A percentile compares a stretch with the other conserved stretches of the same genome.
Evolutionary conservation across 148 eudicot species (phyloP).

Genomic region (Salicornia ramosissima): DNA sequence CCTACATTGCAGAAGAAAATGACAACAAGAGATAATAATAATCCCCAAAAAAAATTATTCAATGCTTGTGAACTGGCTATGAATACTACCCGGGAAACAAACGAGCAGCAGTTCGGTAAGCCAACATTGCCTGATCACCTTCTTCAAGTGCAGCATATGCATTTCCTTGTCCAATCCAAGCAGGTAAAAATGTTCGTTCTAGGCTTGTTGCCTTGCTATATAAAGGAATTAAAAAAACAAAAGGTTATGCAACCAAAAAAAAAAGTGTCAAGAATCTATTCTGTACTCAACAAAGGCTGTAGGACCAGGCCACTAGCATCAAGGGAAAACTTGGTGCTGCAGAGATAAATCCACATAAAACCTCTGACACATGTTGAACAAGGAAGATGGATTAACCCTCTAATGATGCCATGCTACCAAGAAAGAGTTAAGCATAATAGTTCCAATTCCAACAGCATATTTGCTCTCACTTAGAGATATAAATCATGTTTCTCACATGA

Average conservation of each 20-base stretch:
- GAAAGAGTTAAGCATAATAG: background rate
- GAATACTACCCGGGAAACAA: constrained; percentile 85
- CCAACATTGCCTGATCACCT: constrained; percentile 98
- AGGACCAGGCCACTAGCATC: no score
- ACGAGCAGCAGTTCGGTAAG: constrained; percentile 97
- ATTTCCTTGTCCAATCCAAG: constrained; percentile 96
- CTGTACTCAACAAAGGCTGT: no score
- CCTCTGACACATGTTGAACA: background rate
- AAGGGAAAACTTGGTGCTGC: no score
- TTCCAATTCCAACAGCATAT: background rate
- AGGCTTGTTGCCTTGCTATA: constrained; percentile 88
- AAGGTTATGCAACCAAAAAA: no score
- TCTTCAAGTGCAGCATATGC: constrained; percentile 96
- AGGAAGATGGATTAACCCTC: background rate
- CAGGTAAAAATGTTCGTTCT: constrained; percentile 87
- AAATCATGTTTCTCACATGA: background rate
- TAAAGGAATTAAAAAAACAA: constrained; percentile 14
- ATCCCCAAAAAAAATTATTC: background rate
- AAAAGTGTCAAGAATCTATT: no score
- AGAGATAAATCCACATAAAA: background rate
- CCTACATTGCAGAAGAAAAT: background rate
- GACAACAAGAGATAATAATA: background rate
- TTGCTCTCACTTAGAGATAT: no score
- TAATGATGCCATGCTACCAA: background rate
- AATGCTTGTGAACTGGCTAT: constrained; percentile 1